Base-by-base conservation (phyloP, 257 asterid species). In the Salvia miltiorrhiza region DNA sequence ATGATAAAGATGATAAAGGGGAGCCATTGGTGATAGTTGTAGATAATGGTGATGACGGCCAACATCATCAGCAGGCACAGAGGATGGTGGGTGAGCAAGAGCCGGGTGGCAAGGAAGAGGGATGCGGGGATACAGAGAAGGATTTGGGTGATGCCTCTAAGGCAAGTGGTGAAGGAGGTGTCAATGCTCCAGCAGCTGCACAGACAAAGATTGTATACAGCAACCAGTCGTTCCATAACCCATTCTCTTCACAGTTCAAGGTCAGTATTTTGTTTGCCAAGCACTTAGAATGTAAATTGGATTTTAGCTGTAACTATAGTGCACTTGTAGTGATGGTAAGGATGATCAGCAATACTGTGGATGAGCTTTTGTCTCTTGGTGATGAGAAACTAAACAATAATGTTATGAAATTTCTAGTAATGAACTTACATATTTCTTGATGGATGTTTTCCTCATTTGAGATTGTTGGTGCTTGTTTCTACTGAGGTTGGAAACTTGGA, bases 231-330 rank as follows among this genome's bases (percentile, higher is more conserved):
- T 70, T 82, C 65, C 88, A 83, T 76, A 84, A 88, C 63, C 90
- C 82, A 2, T 86, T 74, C 63, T 93, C 89, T 76, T 90, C 97
- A 5, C 96, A 88, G 92, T 93, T 86, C 96, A 88, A 93, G 98
- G 98, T 93, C 96, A 93, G 96, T 89, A 83, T 82, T 84, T 82
- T 86, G 88, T 78, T 82, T 59, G 83, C 76, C 81, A 44, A 60
- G 43, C 65, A 35, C 41, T 30, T 70, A 65, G 82, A 87, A 65
- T 48, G 61, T 48, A 35, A 13, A 11, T 49, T 66, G 37, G 52
- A 70, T 70, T 44, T 17, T 57, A 70, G 74, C 26, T 70, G 67
- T 17, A 59, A 47, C 20, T 58, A 30, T 70, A 70, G 21, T 32
- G 33, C 41, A 30, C 16, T 58, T 44, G 43, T 70, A 58, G 54